A percentile compares a stretch with the other conserved stretches of the same genome.
These are phyloP conservation scores for Lachnellula occidentalis DNA, from an alignment of 2,329 filamentous ascomycete species.

Conservation along the genomic window DNA sequence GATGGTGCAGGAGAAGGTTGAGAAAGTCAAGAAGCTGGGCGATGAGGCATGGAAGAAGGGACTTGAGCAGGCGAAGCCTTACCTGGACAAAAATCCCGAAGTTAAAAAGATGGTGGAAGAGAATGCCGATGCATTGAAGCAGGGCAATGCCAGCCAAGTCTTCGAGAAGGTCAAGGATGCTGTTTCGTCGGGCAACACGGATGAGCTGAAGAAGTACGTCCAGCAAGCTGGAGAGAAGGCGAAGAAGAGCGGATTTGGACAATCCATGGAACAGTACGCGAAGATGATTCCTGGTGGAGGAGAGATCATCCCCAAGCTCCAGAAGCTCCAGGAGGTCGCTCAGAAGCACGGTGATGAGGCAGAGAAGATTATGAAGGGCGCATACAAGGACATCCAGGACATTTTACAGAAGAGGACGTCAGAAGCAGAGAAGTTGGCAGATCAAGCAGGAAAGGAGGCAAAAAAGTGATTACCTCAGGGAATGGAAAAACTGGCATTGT, in stretches of 20 bases:
- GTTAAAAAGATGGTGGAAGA: conserved; percentile 67
- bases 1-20: conserved; percentile 64
- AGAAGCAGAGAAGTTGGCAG: conserved; percentile 52
- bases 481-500: too few species aligned
- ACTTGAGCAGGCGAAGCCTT: conserved; percentile 64
- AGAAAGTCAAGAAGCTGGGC: conserved; percentile 61
- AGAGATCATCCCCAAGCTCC: conserved; percentile 60
- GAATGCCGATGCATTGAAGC: conserved; percentile 62
- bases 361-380: conserved; percentile 63
- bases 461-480: conserved; percentile 11
- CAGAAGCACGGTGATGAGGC: conserved; percentile 65
- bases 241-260: conserved; percentile 41
- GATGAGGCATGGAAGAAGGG: conserved; percentile 70
- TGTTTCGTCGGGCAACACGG: conserved; percentile 54
- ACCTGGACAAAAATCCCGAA: conserved; percentile 71
- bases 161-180: conserved; percentile 58
- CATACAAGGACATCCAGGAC: conserved; percentile 59
- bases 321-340: conserved; percentile 58
- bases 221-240: conserved; percentile 53
- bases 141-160: conserved; percentile 59
- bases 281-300: conserved; percentile 58
- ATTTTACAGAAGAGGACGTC: conserved; percentile 55
- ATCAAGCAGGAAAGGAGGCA: conserved; percentile 38
- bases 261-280: conserved; percentile 50
- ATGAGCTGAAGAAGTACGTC: conserved; percentile 56